Percentiles rank a stretch among this genome's conserved stretches.
Evolutionary conservation across 1,139 yeast species (phyloP).

Genomic region (Scheffersomyces quercinus): DNA sequence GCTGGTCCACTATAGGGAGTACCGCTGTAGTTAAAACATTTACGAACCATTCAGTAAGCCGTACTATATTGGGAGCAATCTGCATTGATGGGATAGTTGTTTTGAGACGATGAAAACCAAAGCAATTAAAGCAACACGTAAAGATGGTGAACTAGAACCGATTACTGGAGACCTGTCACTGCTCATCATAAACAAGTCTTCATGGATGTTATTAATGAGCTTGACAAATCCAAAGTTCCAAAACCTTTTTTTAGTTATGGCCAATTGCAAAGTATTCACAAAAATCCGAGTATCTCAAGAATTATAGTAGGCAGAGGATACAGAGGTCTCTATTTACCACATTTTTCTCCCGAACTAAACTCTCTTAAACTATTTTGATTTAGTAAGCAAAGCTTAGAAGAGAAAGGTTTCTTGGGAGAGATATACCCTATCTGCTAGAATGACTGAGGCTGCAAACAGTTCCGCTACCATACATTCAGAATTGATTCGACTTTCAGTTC

Average conservation of each 20-base stretch:
- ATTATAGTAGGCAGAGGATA: constrained; percentile 3
- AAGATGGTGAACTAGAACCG: no score
- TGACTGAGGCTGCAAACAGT: constrained; percentile 3
- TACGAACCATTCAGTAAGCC: no score
- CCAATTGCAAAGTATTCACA: constrained; percentile 5
- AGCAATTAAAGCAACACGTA: no score
- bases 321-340: constrained; percentile 4
- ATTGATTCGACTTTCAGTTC: constrained; percentile 2
- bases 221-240: no score
- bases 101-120: no score
- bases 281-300: constrained; percentile 1
- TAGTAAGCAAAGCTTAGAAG: constrained; percentile 1
- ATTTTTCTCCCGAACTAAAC: constrained; percentile 6
- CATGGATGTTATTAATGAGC: not conserved
- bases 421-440: constrained; percentile 2
- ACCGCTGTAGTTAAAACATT: no score
- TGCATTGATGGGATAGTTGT: no score
- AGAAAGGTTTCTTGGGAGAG: constrained; percentile 1
- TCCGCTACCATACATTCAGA: constrained; percentile 1
- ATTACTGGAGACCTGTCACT: no score
- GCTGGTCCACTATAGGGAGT: no score
- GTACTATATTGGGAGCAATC: no score
- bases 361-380: constrained; percentile 6
- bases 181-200: not conserved
- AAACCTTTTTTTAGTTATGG: not conserved